phyloP scores from a whole-genome alignment of 805 yeast genomes.

The Zygosaccharomyces gambellarensis region DNA sequence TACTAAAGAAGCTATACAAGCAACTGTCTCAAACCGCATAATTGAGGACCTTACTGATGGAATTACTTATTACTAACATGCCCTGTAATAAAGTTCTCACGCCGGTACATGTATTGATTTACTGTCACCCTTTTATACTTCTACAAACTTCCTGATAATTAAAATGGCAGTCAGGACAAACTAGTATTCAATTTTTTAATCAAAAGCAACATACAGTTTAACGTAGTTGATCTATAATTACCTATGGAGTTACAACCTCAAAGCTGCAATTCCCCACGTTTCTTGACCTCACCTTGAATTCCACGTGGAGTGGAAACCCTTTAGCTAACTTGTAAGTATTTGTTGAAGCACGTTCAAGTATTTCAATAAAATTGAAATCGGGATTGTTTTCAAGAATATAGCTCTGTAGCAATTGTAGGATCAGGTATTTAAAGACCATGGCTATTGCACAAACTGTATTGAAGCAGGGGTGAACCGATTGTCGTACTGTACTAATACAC shows the following conservation, averaged over 20 bases:
- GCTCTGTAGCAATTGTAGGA: background rate
- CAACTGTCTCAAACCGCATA: conserved; percentile 3
- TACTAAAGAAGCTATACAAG: conserved; percentile 5
- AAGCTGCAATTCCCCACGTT: background rate
- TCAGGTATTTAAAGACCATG: background rate
- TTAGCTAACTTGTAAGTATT: background rate
- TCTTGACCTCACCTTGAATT: background rate
- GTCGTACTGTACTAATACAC: no score
- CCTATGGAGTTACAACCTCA: background rate
- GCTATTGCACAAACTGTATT: no score
- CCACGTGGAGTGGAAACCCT: background rate
- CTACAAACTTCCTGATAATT: background rate
- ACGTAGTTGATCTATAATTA: background rate
- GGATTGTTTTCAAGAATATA: background rate
- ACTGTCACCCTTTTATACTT: background rate
- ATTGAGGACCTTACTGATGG: background rate
- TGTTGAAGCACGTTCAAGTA: background rate
- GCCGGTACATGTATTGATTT: background rate
- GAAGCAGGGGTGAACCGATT: no score
- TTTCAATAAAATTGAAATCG: background rate
- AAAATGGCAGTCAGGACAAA: background rate
- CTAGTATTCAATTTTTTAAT: background rate
- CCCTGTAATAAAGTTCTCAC: background rate
- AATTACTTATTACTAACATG: background rate
- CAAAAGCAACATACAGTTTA: background rate